phyloP scores from a whole-genome alignment of 306 rosid species.

The peach (Prunus persica) region Prunus_persica_NCBIv2 NC_034009.1:40052001-40052500 shows the following conservation, averaged over 20 bases:
- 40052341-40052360: neutral
- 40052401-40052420: neutral
- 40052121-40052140: neutral
- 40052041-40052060: neutral
- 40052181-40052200: neutral
- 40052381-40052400: neutral
- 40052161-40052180: neutral
- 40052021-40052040: neutral
- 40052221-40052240: slow-evolving; percentile 77
- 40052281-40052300: neutral
- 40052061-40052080: neutral
- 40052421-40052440: neutral
- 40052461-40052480: neutral
- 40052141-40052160: neutral
- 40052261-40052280: slow-evolving; percentile 36
- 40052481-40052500: neutral
- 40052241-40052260: slow-evolving; percentile 85
- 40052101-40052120: neutral
- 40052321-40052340: neutral
- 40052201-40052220: slow-evolving; percentile 57
- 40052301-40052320: neutral
- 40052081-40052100: neutral
- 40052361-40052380: neutral
- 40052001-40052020: neutral
- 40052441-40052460: neutral